Evolutionary conservation across 2,329 filamentous ascomycete genomes (phyloP), one percentile per base, ranked within the genome.

Genomic region (Epichloe scottii): DNA sequence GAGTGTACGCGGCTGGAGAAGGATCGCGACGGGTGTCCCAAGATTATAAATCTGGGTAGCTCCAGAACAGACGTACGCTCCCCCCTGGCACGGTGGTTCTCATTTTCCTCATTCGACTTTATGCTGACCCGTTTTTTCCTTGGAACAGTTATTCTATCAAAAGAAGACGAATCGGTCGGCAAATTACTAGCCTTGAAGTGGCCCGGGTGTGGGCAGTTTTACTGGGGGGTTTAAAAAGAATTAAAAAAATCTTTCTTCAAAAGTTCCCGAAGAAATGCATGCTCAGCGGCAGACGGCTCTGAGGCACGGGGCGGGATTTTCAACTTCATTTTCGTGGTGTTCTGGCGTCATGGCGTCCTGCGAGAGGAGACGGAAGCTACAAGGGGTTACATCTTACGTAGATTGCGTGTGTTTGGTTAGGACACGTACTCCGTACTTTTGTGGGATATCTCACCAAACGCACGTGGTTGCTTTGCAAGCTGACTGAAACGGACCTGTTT

Each of bases 31-130:
- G 93, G 93, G 2, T 98, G 93, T 69, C 93, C 93, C 50, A 98
- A 98, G 81, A 98, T 98, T 70, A 97, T 98, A 66, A 98, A 98
- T 66, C 71, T 98, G 64, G 93, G 93, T 41, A 95, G 87, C 75
- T 93, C 86, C 53, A 82, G 93, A 71, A 98, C 93, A 63, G 93
- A 98, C 78, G 77, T 97, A 71, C 60, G 76, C 73, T 55, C 51
- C 35, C 43, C 15, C 15, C 21, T 21, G 12, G 19, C n/a, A 37
- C n/a, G 15, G 44, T 46, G 23, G 8, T 21, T 12, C 6, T 42
- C 5, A 11, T 3, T 23, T 23, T n/a, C 3, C 15, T 33, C 5
- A 12, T 30, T n/a, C 39, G 44, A 10, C 7, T 21, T 8, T 33
- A 38, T 50, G 44, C 48, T 49, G 49, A 52, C 11, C 34, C 5